Evolutionary conservation across 208 protist species (phyloP), one percentile per base, ranked within the genome.

Genomic region (Crithidia brevicula): DNA sequence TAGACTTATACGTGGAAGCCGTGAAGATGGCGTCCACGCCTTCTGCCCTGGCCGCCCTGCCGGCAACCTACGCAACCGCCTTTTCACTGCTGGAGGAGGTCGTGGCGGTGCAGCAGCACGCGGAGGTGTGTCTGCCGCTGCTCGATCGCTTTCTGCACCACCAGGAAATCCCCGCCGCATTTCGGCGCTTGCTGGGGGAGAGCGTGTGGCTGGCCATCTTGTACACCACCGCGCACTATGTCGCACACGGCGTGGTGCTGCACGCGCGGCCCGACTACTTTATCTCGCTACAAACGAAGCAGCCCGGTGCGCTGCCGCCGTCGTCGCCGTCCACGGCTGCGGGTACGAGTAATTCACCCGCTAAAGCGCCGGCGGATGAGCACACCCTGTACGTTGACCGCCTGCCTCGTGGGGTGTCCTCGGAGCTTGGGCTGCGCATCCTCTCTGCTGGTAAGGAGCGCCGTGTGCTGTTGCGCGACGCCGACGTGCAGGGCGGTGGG

Each of bases 211-310:
- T 88, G 18, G 53, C 81, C 18, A 56, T 94, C 33, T 77, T 96
- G 20, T 92, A 89, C 81, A 86, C 80, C n/a, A 89, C 80, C 36
- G 91, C 84, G 10, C 91, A 96, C 63, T 96, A 89, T 62, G 66
- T 94, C 46, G 86, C 91, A 6, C 91, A 96, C 71, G 91, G 91
- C 36, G 88, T 92, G 25, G 88, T 96, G 31, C 68, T 96, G 56
- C 83, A 93, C 69, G 88, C 88, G 6, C 82, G 81, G 3, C 49
- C 67, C 1, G 87, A 93, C 58, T 96, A 85, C 65, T 96, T 96
- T 46, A 76, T 96, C 16, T 73, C 78, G 18, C 49, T 89, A 30
- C 67, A 72, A 18, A 23, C 47, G 5, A 45, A 54, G 28, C 27
- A 38, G 56, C 5, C 74, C 1, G 23, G 25, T 13, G 20, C 50